Conservation (phyloP, 768 basidiomycete species). For the Pleurotus giganteus region DNA sequence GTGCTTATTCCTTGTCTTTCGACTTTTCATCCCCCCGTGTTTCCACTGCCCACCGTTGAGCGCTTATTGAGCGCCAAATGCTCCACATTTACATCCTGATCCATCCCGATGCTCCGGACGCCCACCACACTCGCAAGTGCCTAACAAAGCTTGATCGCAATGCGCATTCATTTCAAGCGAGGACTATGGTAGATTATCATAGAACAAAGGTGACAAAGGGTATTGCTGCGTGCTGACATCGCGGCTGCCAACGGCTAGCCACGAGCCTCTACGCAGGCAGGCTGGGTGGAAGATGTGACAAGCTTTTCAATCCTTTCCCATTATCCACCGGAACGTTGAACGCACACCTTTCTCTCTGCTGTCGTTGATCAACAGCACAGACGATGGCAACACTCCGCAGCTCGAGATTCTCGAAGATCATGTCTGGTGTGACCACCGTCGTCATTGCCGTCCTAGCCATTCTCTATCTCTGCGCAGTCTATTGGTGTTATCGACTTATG, state of each 20-base stretch:
- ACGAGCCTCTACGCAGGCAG: not conserved
- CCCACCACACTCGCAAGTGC: too few species aligned
- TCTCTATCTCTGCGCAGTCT: slow-evolving; percentile 49
- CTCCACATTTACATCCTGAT: too few species aligned
- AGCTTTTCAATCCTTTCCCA: not conserved
- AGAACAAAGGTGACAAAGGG: not conserved
- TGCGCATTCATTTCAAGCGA: too few species aligned
- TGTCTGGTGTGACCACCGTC: slow-evolving; percentile 21
- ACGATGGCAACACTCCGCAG: slow-evolving; percentile 9
- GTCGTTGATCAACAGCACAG: slow-evolving; percentile 17
- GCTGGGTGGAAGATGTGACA: not conserved
- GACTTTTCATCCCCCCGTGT: too few species aligned
- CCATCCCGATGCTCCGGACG: too few species aligned
- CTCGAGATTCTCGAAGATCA: slow-evolving; percentile 15
- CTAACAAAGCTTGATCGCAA: too few species aligned
- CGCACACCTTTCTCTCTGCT: not conserved
- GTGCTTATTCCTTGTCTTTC: too few species aligned
- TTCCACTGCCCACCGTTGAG: too few species aligned
- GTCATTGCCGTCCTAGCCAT: slow-evolving; percentile 25
- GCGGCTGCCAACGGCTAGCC: too few species aligned
- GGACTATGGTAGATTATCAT: too few species aligned
- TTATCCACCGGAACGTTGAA: not conserved
- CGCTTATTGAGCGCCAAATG: too few species aligned
- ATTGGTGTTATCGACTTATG: slow-evolving; percentile 47
- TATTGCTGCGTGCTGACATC: not conserved